Base-by-base conservation (phyloP, 2,329 filamentous ascomycete genomes). In the Colletotrichum tofieldiae region DNA sequence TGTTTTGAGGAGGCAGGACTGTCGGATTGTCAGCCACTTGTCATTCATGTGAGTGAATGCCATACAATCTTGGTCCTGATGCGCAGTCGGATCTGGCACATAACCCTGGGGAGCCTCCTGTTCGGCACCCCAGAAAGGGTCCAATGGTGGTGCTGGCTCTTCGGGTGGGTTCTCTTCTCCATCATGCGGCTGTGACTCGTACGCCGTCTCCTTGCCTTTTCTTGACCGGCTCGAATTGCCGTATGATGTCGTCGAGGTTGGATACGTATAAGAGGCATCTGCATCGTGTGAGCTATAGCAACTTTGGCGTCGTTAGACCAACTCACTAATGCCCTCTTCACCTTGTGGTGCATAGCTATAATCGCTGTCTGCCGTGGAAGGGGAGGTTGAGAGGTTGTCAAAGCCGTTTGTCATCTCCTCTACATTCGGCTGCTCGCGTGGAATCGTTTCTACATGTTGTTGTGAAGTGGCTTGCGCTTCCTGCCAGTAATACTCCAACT, bases 401-500 rank as follows among this genome's bases (percentile, higher is more conserved):
- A 73, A 26, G 20, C 47, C 67, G n/a, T 55, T 55, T 20, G 73
- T 69, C 23, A 80, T 67, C 54, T 72, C 65, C 37, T 77, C 75
- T 51, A 77, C 75, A 26, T 78, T 64, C 29, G 67, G 63, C n/a
- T 77, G 58, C 20, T 77, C 77, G 56, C 78, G 77, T 55, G 79
- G 77, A 18, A 75, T 76, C 14, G 65, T 51, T 18, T 56, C 55
- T 52, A 58, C 63, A 32, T 75, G 72, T 23, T 67, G 75, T 52
- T 77, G 73, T 20, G 67, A 51, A 20, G 56, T 47, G 49, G 58
- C 52, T 41, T 49, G 61, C 51, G 65, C 52, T 32, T 73, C 75
- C 37, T 71, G 71, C 78, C 79, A 81, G 20, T 79, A 74, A 51
- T 74, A 77, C 18, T 77, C 75, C 16, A 47, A 7, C n/a, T 73